Evolutionary conservation across 306 rosid species (phyloP).

Genomic region (Casuarina cunninghamiana): DNA sequence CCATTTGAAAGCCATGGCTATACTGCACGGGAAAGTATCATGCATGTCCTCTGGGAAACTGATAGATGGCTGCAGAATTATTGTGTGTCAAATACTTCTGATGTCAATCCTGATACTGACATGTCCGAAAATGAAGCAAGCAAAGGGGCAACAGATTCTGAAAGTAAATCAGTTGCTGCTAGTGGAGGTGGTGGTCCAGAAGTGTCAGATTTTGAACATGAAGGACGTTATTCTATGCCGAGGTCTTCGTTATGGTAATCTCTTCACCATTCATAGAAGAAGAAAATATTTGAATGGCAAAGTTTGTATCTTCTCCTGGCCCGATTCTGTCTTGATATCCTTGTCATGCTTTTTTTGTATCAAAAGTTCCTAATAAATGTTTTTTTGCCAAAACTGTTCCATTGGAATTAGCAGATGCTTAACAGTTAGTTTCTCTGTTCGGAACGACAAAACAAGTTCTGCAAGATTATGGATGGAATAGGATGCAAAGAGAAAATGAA

Average conservation of each 20-base stretch:
- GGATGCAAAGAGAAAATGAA: not conserved
- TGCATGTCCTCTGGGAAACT: conserved; percentile 99
- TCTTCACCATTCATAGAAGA: conserved; percentile 28
- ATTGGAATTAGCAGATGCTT: not conserved
- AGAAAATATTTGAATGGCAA: not conserved
- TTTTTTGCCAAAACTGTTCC: not conserved
- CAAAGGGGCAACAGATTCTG: conserved; percentile 45
- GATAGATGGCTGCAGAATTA: conserved; percentile 91
- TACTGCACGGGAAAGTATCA: conserved; percentile 91
- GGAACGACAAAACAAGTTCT: not conserved
- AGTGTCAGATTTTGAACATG: conserved; percentile 46
- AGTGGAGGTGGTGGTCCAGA: conserved; percentile 75
- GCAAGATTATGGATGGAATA: not conserved
- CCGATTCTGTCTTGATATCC: not conserved
- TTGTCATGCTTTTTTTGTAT: not conserved
- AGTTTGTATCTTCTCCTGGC: not conserved
- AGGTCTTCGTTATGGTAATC: conserved; percentile 82
- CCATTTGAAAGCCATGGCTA: conserved; percentile 97
- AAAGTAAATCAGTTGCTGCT: conserved; percentile 53
- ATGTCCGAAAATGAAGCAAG: conserved; percentile 42
- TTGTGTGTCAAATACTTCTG: conserved; percentile 53
- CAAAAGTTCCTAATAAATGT: not conserved
- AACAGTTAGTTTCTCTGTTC: not conserved
- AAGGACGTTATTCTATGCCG: conserved; percentile 45
- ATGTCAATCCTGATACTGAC: conserved; percentile 39